Conservation (phyloP, 2,329 filamentous ascomycete genomes). For the Purpureocillium takamizusanense region DNA sequence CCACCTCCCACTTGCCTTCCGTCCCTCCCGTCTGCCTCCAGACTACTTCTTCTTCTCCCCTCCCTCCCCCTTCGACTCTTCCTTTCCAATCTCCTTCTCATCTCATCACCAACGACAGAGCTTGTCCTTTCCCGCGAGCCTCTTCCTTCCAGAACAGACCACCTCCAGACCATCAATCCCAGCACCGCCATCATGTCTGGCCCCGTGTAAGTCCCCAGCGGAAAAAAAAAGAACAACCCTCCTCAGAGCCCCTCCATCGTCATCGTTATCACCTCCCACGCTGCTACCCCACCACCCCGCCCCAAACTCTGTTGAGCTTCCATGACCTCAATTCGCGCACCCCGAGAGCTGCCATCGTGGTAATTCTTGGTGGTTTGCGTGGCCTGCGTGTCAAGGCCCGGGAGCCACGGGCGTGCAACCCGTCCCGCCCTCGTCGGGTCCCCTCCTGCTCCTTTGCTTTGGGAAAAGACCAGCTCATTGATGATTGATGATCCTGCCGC, state of each 20-base stretch:
- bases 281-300: conserved; percentile 32
- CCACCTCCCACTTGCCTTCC: not conserved
- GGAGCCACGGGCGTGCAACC: not conserved
- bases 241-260: conserved; percentile 14
- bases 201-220: conserved; percentile 50
- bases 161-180: not conserved
- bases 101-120: not conserved
- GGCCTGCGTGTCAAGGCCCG: not conserved
- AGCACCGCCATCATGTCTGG: conserved; percentile 46
- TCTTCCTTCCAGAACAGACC: too few species aligned
- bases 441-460: too few species aligned
- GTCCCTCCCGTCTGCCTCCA: not conserved
- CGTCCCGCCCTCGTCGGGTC: not conserved
- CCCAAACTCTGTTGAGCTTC: conserved; percentile 12
- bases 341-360: conserved; percentile 12
- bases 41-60: not conserved
- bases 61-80: not conserved
- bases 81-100: conserved; percentile 5
- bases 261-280: not conserved
- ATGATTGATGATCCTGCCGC: conserved; percentile 19
- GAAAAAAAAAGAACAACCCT: too few species aligned
- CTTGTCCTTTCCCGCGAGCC: too few species aligned
- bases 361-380: conserved; percentile 7
- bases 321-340: conserved; percentile 26
- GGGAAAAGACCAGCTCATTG: conserved; percentile 22